phyloP scores from a whole-genome alignment of 352 stramenopile species.

The Plasmopara muralis region DNA sequence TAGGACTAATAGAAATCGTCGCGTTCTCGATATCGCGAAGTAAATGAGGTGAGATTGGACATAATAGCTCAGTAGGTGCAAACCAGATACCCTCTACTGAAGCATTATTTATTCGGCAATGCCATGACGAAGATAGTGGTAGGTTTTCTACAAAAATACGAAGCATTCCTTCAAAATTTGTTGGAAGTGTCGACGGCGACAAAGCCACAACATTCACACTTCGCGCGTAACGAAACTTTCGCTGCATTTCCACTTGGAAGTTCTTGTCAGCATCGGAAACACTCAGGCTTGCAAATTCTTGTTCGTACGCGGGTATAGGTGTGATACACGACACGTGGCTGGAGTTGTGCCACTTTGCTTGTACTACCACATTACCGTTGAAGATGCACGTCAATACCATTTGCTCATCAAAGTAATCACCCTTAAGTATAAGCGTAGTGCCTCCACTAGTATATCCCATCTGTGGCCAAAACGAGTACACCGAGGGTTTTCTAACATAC shows the following conservation, averaged over 20 bases:
- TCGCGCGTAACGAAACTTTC: constrained; percentile 28
- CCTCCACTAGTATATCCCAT: constrained; percentile 28
- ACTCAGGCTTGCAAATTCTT: constrained; percentile 10
- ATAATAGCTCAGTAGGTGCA: constrained; percentile 27
- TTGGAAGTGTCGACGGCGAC: constrained; percentile 19
- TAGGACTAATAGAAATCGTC: constrained; percentile 33
- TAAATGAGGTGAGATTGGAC: constrained; percentile 8
- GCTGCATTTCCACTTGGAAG: constrained; percentile 20
- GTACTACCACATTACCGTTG: constrained; percentile 5
- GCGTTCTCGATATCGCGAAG: neutral
- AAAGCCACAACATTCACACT: constrained; percentile 15
- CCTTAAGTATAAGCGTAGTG: constrained; percentile 27
- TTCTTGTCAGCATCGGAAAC: constrained; percentile 18
- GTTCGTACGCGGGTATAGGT: constrained; percentile 7
- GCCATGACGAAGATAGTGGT: constrained; percentile 16
- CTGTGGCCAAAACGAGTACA: constrained; percentile 23
- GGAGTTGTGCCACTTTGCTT: constrained; percentile 21
- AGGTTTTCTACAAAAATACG: constrained; percentile 23
- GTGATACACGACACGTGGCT: constrained; percentile 24
- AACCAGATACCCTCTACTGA: constrained; percentile 14
- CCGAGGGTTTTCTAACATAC: constrained; percentile 17
- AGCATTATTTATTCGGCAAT: constrained; percentile 19
- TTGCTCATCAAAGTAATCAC: constrained; percentile 21
- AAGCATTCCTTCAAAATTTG: constrained; percentile 32
- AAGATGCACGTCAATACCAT: constrained; percentile 33